These are phyloP conservation scores for Trichomonascaceae sp. DNA, from an alignment of 1,139 yeast species.

Conservation along the genomic window DNA sequence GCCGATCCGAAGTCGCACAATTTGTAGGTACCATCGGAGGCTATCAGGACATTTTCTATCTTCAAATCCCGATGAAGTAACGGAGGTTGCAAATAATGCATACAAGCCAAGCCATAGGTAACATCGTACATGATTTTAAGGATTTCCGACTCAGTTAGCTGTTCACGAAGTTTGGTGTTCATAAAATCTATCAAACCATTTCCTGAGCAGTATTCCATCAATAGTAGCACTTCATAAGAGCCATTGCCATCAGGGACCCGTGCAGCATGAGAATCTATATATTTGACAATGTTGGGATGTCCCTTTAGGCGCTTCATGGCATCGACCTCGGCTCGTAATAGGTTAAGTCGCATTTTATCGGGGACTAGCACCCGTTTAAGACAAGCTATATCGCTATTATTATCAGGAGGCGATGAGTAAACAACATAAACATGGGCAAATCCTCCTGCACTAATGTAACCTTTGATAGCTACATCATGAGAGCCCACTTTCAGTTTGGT, in stretches of 20 bases:
- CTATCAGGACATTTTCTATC: constrained; percentile 87
- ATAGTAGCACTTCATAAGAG: constrained; percentile 73
- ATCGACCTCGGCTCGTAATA: constrained; percentile 70
- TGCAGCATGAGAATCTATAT: constrained; percentile 94
- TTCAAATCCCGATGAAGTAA: constrained; percentile 90
- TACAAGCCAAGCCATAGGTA: constrained; percentile 75
- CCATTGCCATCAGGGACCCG: constrained; percentile 39
- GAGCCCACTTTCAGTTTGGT: constrained; percentile 62
- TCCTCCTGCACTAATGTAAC: constrained; percentile 67
- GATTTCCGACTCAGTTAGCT: constrained; percentile 77
- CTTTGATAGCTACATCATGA: constrained; percentile 50
- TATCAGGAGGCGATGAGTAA: constrained; percentile 41
- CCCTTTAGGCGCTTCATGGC: constrained; percentile 78
- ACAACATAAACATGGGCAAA: constrained; percentile 77
- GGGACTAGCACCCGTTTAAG: constrained; percentile 73
- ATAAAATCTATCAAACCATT: constrained; percentile 88
- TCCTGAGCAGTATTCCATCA: constrained; percentile 84
- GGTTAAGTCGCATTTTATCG: constrained; percentile 61
- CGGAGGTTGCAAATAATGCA: constrained; percentile 79
- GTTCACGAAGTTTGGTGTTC: constrained; percentile 82
- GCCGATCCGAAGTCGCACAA: constrained; percentile 95
- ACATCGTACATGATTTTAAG: constrained; percentile 77
- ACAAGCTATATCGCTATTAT: constrained; percentile 41
- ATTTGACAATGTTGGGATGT: constrained; percentile 72
- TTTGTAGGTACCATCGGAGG: constrained; percentile 65